Conservation (phyloP, 768 basidiomycete species). For the Trichaptum fuscoviolaceum region DNA sequence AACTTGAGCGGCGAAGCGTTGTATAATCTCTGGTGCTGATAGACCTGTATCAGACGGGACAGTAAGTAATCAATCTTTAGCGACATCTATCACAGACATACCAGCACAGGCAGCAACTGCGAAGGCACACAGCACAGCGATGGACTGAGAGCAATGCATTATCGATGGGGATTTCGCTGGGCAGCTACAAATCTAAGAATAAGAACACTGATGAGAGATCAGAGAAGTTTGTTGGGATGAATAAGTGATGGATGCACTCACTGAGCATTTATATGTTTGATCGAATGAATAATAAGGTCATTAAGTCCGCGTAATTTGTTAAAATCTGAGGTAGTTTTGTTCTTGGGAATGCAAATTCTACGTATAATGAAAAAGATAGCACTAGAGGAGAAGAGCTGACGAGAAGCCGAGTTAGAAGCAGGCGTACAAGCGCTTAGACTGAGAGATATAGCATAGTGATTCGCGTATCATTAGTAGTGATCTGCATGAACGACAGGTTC, state of each 20-base stretch:
- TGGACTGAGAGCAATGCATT: not conserved
- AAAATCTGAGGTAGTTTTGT: not conserved
- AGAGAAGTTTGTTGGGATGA: not conserved
- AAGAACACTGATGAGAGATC: not conserved
- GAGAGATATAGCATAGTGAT: no score
- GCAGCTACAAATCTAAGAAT: not conserved
- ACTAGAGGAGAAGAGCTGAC: no score
- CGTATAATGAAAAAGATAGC: no score
- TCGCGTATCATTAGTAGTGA: no score
- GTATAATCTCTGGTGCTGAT: not conserved
- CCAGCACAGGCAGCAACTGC: not conserved
- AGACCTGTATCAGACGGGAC: not conserved
- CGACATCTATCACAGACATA: not conserved
- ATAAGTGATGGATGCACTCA: not conserved
- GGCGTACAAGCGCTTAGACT: no score
- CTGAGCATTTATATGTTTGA: not conserved
- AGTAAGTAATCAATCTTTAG: not conserved
- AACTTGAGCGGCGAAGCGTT: not conserved
- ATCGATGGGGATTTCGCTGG: not conserved
- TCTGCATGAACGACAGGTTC: no score
- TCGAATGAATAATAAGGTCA: not conserved
- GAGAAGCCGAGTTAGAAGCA: no score
- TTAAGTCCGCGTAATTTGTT: not conserved
- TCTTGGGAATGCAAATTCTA: no score
- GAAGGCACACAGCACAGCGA: not conserved